phyloP scores from a whole-genome alignment of 106 monocot species.

The Platanthera zijinensis region DNA sequence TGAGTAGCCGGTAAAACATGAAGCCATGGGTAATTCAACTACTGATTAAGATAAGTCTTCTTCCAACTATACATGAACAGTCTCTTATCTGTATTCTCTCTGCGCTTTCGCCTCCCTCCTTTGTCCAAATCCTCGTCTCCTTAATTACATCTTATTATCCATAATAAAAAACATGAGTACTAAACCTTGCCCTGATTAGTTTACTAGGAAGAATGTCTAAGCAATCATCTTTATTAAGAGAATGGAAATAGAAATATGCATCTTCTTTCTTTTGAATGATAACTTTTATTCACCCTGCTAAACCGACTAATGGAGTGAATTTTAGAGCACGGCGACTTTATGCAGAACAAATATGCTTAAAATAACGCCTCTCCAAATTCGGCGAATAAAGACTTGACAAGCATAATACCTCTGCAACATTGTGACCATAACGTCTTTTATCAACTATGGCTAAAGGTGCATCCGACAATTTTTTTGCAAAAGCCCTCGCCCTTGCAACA shows the following conservation, averaged over 20 bases:
- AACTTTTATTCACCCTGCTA: not conserved
- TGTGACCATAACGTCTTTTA: conserved; percentile 80
- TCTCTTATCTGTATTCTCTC: too few relatives aligned
- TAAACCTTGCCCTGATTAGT: not conserved
- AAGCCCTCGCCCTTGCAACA: conserved; percentile 84
- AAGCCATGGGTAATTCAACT: too few relatives aligned
- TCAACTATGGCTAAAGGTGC: conserved; percentile 93
- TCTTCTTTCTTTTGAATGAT: too few relatives aligned
- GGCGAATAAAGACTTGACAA: not conserved
- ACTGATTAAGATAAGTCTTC: too few relatives aligned
- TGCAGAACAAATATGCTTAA: not conserved
- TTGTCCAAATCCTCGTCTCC: too few relatives aligned
- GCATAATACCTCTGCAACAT: conserved; percentile 68
- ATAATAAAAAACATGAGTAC: not conserved
- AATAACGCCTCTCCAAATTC: not conserved
- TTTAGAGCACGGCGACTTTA: not conserved
- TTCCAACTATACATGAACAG: too few relatives aligned
- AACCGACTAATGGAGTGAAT: not conserved
- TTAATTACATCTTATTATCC: too few relatives aligned
- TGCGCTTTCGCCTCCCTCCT: too few relatives aligned
- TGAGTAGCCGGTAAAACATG: too few relatives aligned
- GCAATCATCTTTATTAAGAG: not conserved
- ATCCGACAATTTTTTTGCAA: conserved; percentile 92
- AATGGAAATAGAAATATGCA: not conserved
- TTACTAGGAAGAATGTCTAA: not conserved